Evolutionary conservation across 2,329 filamentous ascomycete species (phyloP).

Genomic region (Aschersonia sp.): DNA sequence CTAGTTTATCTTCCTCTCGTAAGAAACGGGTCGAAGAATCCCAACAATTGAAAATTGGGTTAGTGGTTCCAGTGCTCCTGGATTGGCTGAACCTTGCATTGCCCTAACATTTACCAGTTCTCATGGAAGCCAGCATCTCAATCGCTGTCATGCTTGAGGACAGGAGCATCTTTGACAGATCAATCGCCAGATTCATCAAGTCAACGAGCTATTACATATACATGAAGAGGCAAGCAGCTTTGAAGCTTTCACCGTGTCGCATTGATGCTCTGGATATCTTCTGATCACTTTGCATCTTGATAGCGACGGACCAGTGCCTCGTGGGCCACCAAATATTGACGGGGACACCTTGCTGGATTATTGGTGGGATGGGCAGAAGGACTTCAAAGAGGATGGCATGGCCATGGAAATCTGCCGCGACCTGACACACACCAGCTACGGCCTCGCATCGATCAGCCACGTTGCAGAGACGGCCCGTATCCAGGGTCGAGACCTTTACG

Average conservation of each 20-base stretch:
- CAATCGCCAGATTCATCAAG: neutral
- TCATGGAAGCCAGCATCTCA: neutral
- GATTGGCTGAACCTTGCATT: neutral
- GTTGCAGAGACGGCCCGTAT: slow-evolving; percentile 12
- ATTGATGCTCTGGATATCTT: neutral
- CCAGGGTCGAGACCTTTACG: slow-evolving; percentile 11
- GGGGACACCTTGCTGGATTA: neutral
- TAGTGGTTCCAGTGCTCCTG: slow-evolving; percentile 4
- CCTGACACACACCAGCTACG: slow-evolving; percentile 12
- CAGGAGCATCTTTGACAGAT: neutral
- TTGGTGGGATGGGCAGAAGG: slow-evolving; percentile 7
- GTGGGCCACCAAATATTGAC: neutral
- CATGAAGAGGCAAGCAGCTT: neutral
- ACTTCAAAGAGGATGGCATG: slow-evolving; percentile 7
- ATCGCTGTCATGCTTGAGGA: neutral
- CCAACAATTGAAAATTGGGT: slow-evolving; percentile 12
- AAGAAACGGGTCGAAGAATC: slow-evolving; percentile 5
- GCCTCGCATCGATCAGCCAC: slow-evolving; percentile 11
- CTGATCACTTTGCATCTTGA: neutral
- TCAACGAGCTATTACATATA: neutral
- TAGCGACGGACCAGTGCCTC: neutral
- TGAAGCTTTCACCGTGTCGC: neutral
- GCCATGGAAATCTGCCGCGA: slow-evolving; percentile 14
- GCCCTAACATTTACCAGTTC: neutral
- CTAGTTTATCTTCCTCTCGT: slow-evolving; percentile 11